Conservation (phyloP, 225 moss, liverwort and hornwort genomes). For the Polytrichum commune region DNA sequence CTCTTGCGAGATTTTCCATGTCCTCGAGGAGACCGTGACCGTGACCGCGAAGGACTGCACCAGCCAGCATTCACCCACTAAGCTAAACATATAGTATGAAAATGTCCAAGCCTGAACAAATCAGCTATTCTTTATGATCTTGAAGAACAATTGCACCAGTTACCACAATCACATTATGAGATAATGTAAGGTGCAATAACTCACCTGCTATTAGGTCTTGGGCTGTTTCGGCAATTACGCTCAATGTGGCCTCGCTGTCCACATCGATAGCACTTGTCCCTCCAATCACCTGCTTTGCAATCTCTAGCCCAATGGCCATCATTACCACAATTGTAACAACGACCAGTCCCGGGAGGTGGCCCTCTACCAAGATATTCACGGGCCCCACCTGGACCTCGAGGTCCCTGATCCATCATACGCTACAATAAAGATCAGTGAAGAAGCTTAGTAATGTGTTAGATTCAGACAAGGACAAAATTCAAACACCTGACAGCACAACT, state of each 20-base stretch:
- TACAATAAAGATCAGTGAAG: slow-evolving; percentile 44
- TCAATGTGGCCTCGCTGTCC: slow-evolving; percentile 84
- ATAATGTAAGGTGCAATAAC: background rate
- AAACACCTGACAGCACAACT: too few species aligned
- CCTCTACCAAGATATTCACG: slow-evolving; percentile 85
- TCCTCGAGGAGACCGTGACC: slow-evolving; percentile 63
- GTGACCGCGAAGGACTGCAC: slow-evolving; percentile 57
- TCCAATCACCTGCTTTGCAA: slow-evolving; percentile 93
- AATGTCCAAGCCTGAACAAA: too few species aligned
- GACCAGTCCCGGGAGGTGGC: slow-evolving; percentile 70
- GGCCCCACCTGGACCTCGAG: slow-evolving; percentile 68
- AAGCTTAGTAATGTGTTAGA: slow-evolving; percentile 33
- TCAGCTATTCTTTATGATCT: too few species aligned
- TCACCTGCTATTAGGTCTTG: slow-evolving; percentile 56
- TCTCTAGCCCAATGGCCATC: slow-evolving; percentile 97
- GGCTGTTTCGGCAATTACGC: slow-evolving; percentile 83
- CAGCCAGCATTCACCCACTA: too few species aligned
- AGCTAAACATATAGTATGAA: too few species aligned
- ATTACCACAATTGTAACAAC: slow-evolving; percentile 94
- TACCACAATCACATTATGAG: too few species aligned
- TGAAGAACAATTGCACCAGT: too few species aligned
- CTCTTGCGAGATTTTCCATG: slow-evolving; percentile 48
- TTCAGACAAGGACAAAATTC: too few species aligned
- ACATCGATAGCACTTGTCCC: slow-evolving; percentile 91
- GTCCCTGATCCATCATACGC: slow-evolving; percentile 72